These are phyloP conservation scores for Silene vulgaris DNA, from an alignment of 179 eudicot species.

Conservation along the genomic window DNA sequence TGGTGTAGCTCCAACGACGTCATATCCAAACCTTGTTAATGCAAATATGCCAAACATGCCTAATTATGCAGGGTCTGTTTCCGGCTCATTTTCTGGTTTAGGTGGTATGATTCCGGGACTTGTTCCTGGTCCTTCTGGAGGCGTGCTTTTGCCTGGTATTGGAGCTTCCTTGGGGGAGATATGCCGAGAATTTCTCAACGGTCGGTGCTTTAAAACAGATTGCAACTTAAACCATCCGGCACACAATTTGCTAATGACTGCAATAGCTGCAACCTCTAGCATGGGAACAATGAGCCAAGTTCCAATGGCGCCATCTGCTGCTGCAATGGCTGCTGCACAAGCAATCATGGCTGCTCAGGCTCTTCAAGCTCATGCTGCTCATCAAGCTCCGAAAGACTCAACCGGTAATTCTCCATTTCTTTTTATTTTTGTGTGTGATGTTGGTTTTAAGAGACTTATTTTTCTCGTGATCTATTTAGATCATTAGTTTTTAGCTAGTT, in stretches of 20 bases:
- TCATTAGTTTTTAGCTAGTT: slow-evolving; percentile 1
- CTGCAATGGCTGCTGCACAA: slow-evolving; percentile 99
- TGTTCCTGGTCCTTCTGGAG: slow-evolving; percentile 80
- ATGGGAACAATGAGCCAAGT: slow-evolving; percentile 91
- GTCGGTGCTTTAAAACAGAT: slow-evolving; percentile 72
- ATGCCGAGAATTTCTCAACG: slow-evolving; percentile 79
- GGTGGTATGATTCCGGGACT: slow-evolving; percentile 94
- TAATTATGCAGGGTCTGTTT: slow-evolving; percentile 89
- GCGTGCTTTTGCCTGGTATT: slow-evolving; percentile 84
- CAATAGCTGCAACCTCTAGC: slow-evolving; percentile 73
- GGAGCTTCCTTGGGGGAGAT: slow-evolving; percentile 93
- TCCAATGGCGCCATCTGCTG: slow-evolving; percentile 98
- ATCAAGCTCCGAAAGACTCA: slow-evolving; percentile 60
- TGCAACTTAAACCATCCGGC: slow-evolving; percentile 88
- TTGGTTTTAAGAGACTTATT: neutral
- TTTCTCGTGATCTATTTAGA: neutral
- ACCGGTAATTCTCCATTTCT: slow-evolving; percentile 37
- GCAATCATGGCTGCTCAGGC: slow-evolving; percentile 99
- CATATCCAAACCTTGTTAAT: slow-evolving; percentile 72
- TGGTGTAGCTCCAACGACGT: slow-evolving; percentile 62
- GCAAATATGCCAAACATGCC: slow-evolving; percentile 99
- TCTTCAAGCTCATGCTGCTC: slow-evolving; percentile 91
- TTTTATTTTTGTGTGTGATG: neutral
- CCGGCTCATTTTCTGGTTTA: slow-evolving; percentile 83
- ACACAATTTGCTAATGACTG: slow-evolving; percentile 75